Percentiles rank a stretch among this genome's conserved stretches.
Conservation (phyloP, 371 early-diverging fungal genomes). For the Lichtheimia hyalospora region DNA sequence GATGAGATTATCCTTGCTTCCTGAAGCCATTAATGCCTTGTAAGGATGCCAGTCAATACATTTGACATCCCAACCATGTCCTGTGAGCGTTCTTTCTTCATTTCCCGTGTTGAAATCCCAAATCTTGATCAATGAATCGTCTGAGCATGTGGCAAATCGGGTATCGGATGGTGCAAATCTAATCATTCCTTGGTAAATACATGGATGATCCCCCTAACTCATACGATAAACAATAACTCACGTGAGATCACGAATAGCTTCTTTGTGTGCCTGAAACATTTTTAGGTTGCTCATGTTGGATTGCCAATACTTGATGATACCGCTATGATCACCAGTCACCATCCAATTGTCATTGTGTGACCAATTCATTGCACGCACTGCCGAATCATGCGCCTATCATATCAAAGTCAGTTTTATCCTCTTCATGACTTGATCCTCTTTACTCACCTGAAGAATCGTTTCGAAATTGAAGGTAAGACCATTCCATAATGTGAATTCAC, state of each 20-base stretch:
- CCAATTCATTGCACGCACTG: slow-evolving; percentile 98
- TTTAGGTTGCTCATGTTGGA: slow-evolving; percentile 98
- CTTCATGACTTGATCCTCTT: neutral
- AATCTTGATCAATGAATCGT: slow-evolving; percentile 97
- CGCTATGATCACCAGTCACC: slow-evolving; percentile 95
- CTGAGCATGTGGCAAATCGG: slow-evolving; percentile 97
- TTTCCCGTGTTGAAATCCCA: slow-evolving; percentile 93
- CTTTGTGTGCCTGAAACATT: slow-evolving; percentile 91
- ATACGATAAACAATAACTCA: slow-evolving; percentile 20
- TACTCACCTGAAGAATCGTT: slow-evolving; percentile 91
- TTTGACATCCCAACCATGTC: slow-evolving; percentile 99
- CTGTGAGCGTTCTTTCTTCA: slow-evolving; percentile 85
- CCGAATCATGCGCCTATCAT: slow-evolving; percentile 87
- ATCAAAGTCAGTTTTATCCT: neutral
- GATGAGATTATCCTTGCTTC: slow-evolving; percentile 97
- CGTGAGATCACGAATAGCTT: slow-evolving; percentile 91
- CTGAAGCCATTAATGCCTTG: slow-evolving; percentile 95
- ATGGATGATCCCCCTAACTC: too few relatives aligned
- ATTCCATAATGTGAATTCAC: slow-evolving; percentile 99
- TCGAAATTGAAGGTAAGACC: slow-evolving; percentile 99
- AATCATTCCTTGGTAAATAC: neutral
- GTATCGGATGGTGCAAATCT: slow-evolving; percentile 71
- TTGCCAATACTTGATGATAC: slow-evolving; percentile 99
- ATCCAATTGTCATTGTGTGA: slow-evolving; percentile 97
- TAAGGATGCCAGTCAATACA: slow-evolving; percentile 99